Percentiles rank a stretch among this genome's conserved stretches.
Conservation (phyloP, 2,329 filamentous ascomycete genomes). For the Fusarium continuum region DNA sequence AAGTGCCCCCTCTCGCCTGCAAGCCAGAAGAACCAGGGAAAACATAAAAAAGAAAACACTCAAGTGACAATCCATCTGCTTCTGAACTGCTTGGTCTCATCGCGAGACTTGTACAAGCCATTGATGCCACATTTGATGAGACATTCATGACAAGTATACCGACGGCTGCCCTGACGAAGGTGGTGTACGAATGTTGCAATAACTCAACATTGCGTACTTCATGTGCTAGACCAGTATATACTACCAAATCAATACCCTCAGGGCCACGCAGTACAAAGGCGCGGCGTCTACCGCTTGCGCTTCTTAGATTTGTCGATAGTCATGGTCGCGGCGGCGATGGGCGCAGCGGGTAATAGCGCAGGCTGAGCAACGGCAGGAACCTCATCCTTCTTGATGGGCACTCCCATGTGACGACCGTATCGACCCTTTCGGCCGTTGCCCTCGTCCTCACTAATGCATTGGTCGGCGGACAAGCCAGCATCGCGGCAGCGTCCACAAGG, state of each 20-base stretch:
- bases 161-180: conserved; percentile 21
- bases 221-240: conserved; percentile 24
- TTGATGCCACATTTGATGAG: conserved; percentile 5
- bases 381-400: conserved; percentile 69
- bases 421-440: conserved; percentile 96
- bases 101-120: conserved; percentile 25
- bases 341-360: conserved; percentile 55
- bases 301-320: conserved; percentile 67
- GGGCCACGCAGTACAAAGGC: neutral
- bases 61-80: conserved; percentile 15
- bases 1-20: conserved; percentile 36
- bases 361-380: conserved; percentile 50
- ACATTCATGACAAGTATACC: conserved; percentile 20
- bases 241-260: conserved; percentile 9
- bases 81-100: conserved; percentile 1
- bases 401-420: conserved; percentile 79
- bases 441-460: conserved; percentile 97
- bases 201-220: conserved; percentile 22
- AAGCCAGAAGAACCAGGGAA: conserved; percentile 32
- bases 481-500: conserved; percentile 96
- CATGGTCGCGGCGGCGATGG: conserved; percentile 51
- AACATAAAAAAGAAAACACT: conserved; percentile 10
- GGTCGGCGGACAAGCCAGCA: conserved; percentile 90
- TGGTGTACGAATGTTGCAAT: conserved; percentile 14
- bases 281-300: conserved; percentile 62